phyloP scores from a whole-genome alignment of 139 green algal genomes.

The Tetraselmis chui region DNA sequence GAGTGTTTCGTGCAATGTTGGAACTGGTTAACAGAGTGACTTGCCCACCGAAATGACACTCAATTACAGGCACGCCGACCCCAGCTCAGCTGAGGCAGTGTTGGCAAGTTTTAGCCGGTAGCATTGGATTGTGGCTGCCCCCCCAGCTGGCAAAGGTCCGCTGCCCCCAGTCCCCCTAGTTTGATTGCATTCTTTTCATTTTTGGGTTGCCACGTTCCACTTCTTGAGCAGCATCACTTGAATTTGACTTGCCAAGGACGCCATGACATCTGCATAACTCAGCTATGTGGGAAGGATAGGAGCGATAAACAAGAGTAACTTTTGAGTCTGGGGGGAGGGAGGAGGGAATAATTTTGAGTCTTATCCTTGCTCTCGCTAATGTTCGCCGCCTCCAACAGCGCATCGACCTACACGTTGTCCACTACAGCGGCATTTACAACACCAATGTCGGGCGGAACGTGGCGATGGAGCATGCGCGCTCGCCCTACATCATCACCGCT shows the following conservation, averaged over 20 bases:
- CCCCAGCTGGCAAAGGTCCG: background rate
- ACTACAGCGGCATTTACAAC: background rate
- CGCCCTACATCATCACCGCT: background rate
- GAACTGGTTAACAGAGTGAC: too few species aligned
- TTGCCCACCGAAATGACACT: too few species aligned
- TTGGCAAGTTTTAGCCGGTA: background rate
- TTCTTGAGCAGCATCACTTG: too few species aligned
- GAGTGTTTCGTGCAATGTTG: background rate
- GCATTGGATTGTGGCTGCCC: background rate
- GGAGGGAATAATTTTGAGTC: too few species aligned
- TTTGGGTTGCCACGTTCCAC: too few species aligned
- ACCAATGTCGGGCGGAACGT: background rate
- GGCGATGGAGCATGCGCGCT: background rate
- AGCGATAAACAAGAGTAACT: too few species aligned
- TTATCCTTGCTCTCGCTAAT: background rate
- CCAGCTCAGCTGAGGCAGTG: background rate
- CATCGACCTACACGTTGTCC: background rate
- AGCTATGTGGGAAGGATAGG: too few species aligned
- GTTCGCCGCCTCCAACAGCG: background rate
- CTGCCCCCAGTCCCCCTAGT: background rate
- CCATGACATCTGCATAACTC: background rate
- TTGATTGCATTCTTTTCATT: background rate
- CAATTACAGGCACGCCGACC: too few species aligned
- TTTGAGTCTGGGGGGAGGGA: too few species aligned
- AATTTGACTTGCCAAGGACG: too few species aligned